Conservation (phyloP, 352 stramenopile genomes). For the Globisporangium parvum region DNA sequence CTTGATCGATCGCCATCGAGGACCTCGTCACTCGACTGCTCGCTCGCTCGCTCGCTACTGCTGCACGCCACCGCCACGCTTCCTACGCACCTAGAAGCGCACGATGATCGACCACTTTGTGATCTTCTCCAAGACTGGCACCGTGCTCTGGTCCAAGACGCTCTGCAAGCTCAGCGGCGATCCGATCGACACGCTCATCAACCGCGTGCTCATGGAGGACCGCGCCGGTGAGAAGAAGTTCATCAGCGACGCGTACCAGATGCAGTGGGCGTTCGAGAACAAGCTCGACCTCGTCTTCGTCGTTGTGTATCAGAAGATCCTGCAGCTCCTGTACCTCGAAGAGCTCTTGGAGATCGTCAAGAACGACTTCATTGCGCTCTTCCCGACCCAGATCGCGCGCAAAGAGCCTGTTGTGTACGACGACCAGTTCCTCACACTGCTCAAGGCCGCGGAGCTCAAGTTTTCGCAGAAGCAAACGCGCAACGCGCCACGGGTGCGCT, state of each 20-base stretch:
- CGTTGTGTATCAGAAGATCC: slow-evolving; percentile 89
- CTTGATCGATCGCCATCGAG: not conserved
- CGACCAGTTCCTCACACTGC: slow-evolving; percentile 72
- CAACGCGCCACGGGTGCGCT: slow-evolving; percentile 44
- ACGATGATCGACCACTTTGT: slow-evolving; percentile 91
- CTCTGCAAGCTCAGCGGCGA: slow-evolving; percentile 84
- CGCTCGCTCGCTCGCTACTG: not conserved
- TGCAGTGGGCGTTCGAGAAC: slow-evolving; percentile 92
- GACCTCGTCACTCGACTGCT: no score
- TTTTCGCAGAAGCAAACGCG: slow-evolving; percentile 54
- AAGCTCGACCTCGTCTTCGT: slow-evolving; percentile 90
- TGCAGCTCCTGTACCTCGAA: slow-evolving; percentile 89
- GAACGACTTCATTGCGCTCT: slow-evolving; percentile 69
- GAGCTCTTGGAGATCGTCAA: slow-evolving; percentile 88
- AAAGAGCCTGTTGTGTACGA: slow-evolving; percentile 78
- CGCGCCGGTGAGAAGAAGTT: slow-evolving; percentile 82
- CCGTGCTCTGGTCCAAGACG: slow-evolving; percentile 86
- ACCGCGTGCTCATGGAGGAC: slow-evolving; percentile 88
- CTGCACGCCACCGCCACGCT: not conserved
- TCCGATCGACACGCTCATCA: slow-evolving; percentile 86
- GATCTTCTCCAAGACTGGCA: slow-evolving; percentile 89
- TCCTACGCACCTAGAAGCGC: not conserved
- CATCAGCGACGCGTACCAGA: slow-evolving; percentile 77
- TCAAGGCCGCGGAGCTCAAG: slow-evolving; percentile 68
- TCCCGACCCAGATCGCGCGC: slow-evolving; percentile 65